Percentiles rank a stretch among this genome's conserved stretches.
Evolutionary conservation across 768 basidiomycete genomes (phyloP).

Genomic region (Suillus plorans): DNA sequence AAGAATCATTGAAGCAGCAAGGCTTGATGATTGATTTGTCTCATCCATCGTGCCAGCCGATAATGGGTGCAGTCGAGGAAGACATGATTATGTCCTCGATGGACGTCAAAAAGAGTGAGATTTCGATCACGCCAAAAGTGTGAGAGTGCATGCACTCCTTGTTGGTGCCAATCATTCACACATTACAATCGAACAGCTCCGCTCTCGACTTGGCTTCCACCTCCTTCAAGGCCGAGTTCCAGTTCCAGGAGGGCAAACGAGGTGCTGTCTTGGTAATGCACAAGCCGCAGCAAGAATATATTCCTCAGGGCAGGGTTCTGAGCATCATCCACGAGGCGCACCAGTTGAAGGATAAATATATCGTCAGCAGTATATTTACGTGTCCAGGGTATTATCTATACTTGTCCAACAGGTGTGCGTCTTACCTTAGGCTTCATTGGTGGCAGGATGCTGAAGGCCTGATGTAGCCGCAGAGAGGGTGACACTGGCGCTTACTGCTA

Average conservation of each 20-base stretch:
- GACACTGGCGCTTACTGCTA: slow-evolving; percentile 20
- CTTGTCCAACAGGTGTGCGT: slow-evolving; percentile 24
- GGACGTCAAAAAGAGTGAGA: slow-evolving; percentile 16
- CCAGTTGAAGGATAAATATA: slow-evolving; percentile 26
- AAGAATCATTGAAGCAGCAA: slow-evolving; percentile 19
- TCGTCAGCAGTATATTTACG: slow-evolving; percentile 30
- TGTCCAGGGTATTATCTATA: slow-evolving; percentile 38
- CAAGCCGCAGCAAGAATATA: slow-evolving; percentile 21
- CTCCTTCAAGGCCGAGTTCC: slow-evolving; percentile 34
- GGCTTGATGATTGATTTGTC: slow-evolving; percentile 6
- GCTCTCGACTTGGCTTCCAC: slow-evolving; percentile 29
- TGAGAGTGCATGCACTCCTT: slow-evolving; percentile 12
- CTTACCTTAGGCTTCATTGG: neutral
- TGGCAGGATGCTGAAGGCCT: slow-evolving; percentile 5
- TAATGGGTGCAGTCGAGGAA: slow-evolving; percentile 17
- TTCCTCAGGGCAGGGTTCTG: slow-evolving; percentile 24
- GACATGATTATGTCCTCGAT: slow-evolving; percentile 24
- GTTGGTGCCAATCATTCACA: neutral
- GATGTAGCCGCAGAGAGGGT: slow-evolving; percentile 23
- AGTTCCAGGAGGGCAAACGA: slow-evolving; percentile 29
- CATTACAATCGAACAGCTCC: neutral
- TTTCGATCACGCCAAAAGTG: slow-evolving; percentile 17
- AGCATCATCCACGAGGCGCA: slow-evolving; percentile 23
- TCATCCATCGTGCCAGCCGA: slow-evolving; percentile 11
- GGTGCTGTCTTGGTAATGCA: slow-evolving; percentile 36